Percentiles rank a stretch among this genome's conserved stretches.
Evolutionary conservation across 495 filamentous ascomycete species (phyloP).

Genomic region (Penicillium verhagenii): DNA sequence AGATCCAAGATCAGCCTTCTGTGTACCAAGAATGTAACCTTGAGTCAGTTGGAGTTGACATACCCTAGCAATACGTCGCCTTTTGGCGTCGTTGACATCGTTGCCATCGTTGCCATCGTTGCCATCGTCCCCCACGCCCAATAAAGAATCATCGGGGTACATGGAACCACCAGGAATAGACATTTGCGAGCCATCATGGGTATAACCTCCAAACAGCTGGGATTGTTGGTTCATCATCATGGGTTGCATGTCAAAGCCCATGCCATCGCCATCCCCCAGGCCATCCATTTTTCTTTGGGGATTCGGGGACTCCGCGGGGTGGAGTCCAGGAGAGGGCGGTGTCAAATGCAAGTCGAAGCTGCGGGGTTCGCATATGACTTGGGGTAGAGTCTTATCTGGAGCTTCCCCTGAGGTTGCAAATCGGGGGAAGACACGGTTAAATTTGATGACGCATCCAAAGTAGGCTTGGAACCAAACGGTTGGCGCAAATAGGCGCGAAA

Average conservation of each 20-base stretch:
- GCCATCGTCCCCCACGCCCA: constrained; percentile 56
- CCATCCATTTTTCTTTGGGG: constrained; percentile 36
- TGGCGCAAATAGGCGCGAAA: constrained; percentile 1
- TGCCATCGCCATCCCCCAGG: constrained; percentile 41
- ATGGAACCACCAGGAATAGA: constrained; percentile 58
- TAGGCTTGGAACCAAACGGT: background rate
- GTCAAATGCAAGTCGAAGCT: constrained; percentile 17
- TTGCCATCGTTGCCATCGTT: constrained; percentile 70
- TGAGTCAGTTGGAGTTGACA: constrained; percentile 14
- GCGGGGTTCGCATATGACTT: constrained; percentile 18
- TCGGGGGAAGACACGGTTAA: background rate
- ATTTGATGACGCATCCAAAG: constrained; percentile 22
- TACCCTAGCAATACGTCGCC: constrained; percentile 89
- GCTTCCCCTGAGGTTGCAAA: constrained; percentile 13
- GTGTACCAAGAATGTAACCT: background rate
- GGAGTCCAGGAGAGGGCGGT: constrained; percentile 18
- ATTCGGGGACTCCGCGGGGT: constrained; percentile 24
- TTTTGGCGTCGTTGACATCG: constrained; percentile 79
- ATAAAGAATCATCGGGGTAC: constrained; percentile 55
- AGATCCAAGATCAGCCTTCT: background rate
- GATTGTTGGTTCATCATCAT: constrained; percentile 60
- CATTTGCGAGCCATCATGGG: constrained; percentile 59
- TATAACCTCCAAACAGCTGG: constrained; percentile 67
- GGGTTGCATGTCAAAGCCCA: constrained; percentile 44
- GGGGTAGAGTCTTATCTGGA: constrained; percentile 8